Evolutionary conservation across 305 asterid genomes (phyloP).

Genomic region (Fraxinus platypoda): DNA sequence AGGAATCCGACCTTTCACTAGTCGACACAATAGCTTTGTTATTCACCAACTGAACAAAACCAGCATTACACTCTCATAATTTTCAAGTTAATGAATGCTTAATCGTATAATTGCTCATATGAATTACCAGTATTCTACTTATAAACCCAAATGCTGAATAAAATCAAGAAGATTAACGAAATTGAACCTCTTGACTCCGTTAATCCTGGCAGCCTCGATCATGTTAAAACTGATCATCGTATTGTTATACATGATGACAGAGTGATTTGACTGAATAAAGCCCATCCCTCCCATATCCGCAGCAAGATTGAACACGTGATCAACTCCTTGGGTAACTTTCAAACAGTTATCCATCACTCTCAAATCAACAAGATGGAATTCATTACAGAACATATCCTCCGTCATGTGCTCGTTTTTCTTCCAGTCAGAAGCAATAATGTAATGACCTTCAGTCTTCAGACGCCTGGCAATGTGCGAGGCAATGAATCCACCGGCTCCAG

Average conservation of each 20-base stretch:
- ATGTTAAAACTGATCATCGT: constrained; percentile 94
- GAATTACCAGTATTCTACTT: not conserved
- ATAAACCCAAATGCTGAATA: not conserved
- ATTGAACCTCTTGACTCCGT: constrained; percentile 67
- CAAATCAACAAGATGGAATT: constrained; percentile 87
- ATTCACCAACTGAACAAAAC: not conserved
- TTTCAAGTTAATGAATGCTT: not conserved
- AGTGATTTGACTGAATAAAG: constrained; percentile 91
- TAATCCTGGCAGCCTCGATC: constrained; percentile 89
- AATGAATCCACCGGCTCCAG: constrained; percentile 86
- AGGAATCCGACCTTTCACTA: not conserved
- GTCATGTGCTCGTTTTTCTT: constrained; percentile 95
- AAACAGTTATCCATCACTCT: constrained; percentile 93
- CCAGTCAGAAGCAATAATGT: constrained; percentile 92
- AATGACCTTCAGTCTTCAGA: constrained; percentile 80
- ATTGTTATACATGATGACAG: constrained; percentile 90
- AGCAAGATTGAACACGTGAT: constrained; percentile 88
- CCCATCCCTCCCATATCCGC: constrained; percentile 99
- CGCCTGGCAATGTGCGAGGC: constrained; percentile 88
- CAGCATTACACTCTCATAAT: not conserved
- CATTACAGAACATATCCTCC: constrained; percentile 91
- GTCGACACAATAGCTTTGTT: not conserved
- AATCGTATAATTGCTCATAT: not conserved
- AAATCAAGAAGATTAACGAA: constrained; percentile 14
- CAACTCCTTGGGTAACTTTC: constrained; percentile 67